Conservation (phyloP, 805 yeast genomes). For the Myxozyma sirexii region DNA sequence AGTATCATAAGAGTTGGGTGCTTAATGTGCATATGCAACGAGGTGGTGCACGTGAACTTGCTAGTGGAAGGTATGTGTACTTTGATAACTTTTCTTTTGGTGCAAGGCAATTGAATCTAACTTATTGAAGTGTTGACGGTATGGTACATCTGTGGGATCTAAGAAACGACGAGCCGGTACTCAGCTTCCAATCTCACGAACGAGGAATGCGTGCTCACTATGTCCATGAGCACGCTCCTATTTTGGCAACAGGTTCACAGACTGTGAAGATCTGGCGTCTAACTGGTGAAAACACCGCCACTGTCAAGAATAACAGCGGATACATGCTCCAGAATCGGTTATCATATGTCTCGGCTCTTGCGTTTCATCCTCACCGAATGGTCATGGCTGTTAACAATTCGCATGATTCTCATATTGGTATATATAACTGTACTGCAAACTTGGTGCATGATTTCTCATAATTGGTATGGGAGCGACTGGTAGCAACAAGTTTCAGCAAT, state of each 20-base stretch:
- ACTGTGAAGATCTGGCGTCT: conserved; percentile 83
- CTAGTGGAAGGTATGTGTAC: conserved; percentile 57
- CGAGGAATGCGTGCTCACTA: conserved; percentile 66
- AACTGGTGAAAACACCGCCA: conserved; percentile 70
- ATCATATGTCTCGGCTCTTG: conserved; percentile 62
- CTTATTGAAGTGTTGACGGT: conserved; percentile 61
- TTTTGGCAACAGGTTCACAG: conserved; percentile 84
- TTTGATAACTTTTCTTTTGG: conserved; percentile 38
- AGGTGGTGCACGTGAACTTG: conserved; percentile 90
- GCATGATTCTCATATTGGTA: conserved; percentile 70
- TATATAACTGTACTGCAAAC: conserved; percentile 48
- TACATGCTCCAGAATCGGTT: conserved; percentile 43
- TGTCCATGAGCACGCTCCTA: conserved; percentile 95
- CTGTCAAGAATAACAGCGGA: conserved; percentile 53
- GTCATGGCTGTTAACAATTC: conserved; percentile 82
- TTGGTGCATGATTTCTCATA: conserved; percentile 27
- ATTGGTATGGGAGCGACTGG: neutral
- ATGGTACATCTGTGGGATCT: conserved; percentile 89
- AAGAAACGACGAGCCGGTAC: conserved; percentile 67
- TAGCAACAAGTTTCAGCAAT: too few species aligned
- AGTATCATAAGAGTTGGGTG: conserved; percentile 58
- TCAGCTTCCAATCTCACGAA: conserved; percentile 59
- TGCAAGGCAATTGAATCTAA: neutral
- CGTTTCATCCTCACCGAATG: conserved; percentile 94
- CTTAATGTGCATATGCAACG: conserved; percentile 90